phyloP scores from a whole-genome alignment of 805 yeast species.

The Teunomyces tritomae region DNA sequence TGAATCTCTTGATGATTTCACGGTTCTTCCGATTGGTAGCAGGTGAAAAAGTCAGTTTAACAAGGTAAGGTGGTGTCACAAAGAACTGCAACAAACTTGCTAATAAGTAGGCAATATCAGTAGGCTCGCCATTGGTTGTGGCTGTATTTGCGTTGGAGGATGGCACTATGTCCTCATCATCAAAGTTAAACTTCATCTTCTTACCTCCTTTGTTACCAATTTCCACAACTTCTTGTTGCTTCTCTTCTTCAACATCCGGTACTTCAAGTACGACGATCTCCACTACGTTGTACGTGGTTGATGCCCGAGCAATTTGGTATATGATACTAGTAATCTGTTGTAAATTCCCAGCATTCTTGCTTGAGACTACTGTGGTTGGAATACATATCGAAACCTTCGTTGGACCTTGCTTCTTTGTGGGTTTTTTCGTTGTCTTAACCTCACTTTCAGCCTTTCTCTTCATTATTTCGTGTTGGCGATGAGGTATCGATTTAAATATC shows the following conservation, averaged over 20 bases:
- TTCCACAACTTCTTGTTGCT: constrained; percentile 18
- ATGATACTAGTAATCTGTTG: constrained; percentile 72
- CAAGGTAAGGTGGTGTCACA: constrained; percentile 80
- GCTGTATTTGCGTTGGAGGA: constrained; percentile 14
- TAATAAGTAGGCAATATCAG: constrained; percentile 48
- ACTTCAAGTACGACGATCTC: constrained; percentile 74
- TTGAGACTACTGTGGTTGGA: constrained; percentile 63
- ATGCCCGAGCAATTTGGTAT: constrained; percentile 77
- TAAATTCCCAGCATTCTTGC: constrained; percentile 56
- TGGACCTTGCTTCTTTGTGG: constrained; percentile 22
- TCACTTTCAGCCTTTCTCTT: constrained; percentile 23
- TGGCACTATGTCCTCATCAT: constrained; percentile 27
- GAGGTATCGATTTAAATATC: neutral
- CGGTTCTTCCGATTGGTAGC: constrained; percentile 19
- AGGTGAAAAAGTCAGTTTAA: constrained; percentile 54
- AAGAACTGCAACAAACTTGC: constrained; percentile 75
- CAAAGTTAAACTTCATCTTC: constrained; percentile 31
- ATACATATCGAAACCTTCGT: constrained; percentile 60
- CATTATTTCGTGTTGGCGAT: constrained; percentile 5
- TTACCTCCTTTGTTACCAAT: constrained; percentile 24
- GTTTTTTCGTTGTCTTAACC: constrained; percentile 25
- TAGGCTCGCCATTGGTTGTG: constrained; percentile 11
- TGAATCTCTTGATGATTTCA: constrained; percentile 45
- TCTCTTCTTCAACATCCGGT: constrained; percentile 21
- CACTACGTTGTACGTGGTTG: constrained; percentile 64